phyloP scores from a whole-genome alignment of 2,329 filamentous ascomycete species.

The Colletotrichum eleusines region DNA sequence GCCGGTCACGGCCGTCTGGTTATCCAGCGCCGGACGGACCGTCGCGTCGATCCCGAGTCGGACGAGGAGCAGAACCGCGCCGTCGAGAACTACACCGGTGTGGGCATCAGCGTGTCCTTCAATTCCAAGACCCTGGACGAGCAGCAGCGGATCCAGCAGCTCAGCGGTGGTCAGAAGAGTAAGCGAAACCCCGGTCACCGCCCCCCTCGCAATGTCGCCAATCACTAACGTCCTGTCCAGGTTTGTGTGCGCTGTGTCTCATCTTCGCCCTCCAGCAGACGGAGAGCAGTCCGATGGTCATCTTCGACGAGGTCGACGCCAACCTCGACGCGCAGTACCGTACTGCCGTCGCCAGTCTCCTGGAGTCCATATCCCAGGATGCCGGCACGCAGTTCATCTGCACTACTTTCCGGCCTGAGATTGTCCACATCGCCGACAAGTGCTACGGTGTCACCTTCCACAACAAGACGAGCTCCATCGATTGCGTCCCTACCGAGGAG shows the following conservation, averaged over 20 bases:
- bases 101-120: slow-evolving; percentile 97
- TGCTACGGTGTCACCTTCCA: slow-evolving; percentile 96
- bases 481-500: slow-evolving; percentile 88
- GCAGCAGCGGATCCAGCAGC: slow-evolving; percentile 96
- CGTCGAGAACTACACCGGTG: slow-evolving; percentile 96
- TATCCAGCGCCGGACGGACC: slow-evolving; percentile 91
- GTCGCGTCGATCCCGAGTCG: slow-evolving; percentile 67
- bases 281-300: slow-evolving; percentile 97
- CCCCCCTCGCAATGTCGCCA: neutral
- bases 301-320: slow-evolving; percentile 99
- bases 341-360: slow-evolving; percentile 91
- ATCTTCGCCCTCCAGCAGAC: slow-evolving; percentile 99
- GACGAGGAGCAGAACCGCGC: slow-evolving; percentile 75
- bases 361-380: slow-evolving; percentile 80
- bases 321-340: slow-evolving; percentile 98
- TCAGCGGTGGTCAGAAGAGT: slow-evolving; percentile 98
- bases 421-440: slow-evolving; percentile 94
- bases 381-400: slow-evolving; percentile 89
- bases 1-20: slow-evolving; percentile 91
- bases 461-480: slow-evolving; percentile 94
- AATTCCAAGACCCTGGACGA: slow-evolving; percentile 96
- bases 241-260: slow-evolving; percentile 94
- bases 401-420: slow-evolving; percentile 97
- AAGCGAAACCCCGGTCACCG: slow-evolving; percentile 52
- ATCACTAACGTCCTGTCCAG: slow-evolving; percentile 56